phyloP scores from a whole-genome alignment of 2,329 filamentous ascomycete genomes.

The Nigrospora oryzae region DNA sequence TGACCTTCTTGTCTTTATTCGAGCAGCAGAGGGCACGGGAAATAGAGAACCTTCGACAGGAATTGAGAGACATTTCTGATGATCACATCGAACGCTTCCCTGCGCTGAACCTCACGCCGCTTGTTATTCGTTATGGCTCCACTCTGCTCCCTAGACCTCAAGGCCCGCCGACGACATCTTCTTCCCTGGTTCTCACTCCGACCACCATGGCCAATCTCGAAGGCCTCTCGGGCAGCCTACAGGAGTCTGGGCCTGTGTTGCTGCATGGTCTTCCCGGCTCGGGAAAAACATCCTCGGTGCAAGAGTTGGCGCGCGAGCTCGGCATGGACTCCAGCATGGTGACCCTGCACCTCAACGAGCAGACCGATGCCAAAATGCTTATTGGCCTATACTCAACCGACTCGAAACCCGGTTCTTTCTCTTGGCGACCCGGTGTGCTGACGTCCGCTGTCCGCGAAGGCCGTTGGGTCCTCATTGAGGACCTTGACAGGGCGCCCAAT shows the following conservation, averaged over 20 bases:
- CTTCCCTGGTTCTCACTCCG: slow-evolving; percentile 56
- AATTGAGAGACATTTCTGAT: slow-evolving; percentile 19
- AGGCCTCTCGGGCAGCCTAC: slow-evolving; percentile 58
- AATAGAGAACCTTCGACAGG: slow-evolving; percentile 31
- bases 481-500: slow-evolving; percentile 87
- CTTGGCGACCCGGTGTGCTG: slow-evolving; percentile 85
- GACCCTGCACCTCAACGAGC: slow-evolving; percentile 92
- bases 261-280: slow-evolving; percentile 77
- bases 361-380: slow-evolving; percentile 95
- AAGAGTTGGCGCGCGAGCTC: slow-evolving; percentile 72
- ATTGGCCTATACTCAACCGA: slow-evolving; percentile 91
- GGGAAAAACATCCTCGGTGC: slow-evolving; percentile 82
- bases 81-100: slow-evolving; percentile 12
- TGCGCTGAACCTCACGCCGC: slow-evolving; percentile 41
- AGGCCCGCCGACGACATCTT: slow-evolving; percentile 34
- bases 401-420: slow-evolving; percentile 78
- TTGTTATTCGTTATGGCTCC: slow-evolving; percentile 57
- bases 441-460: slow-evolving; percentile 92
- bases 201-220: slow-evolving; percentile 69
- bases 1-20: slow-evolving; percentile 58
- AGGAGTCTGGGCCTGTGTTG: slow-evolving; percentile 62
- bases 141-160: slow-evolving; percentile 59
- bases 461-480: slow-evolving; percentile 94
- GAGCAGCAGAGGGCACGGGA: slow-evolving; percentile 45
- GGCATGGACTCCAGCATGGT: slow-evolving; percentile 78